Percentiles rank a stretch among this genome's conserved stretches.
phyloP scores from a whole-genome alignment of 805 yeast species.

The Suhomyces sp. region DNA sequence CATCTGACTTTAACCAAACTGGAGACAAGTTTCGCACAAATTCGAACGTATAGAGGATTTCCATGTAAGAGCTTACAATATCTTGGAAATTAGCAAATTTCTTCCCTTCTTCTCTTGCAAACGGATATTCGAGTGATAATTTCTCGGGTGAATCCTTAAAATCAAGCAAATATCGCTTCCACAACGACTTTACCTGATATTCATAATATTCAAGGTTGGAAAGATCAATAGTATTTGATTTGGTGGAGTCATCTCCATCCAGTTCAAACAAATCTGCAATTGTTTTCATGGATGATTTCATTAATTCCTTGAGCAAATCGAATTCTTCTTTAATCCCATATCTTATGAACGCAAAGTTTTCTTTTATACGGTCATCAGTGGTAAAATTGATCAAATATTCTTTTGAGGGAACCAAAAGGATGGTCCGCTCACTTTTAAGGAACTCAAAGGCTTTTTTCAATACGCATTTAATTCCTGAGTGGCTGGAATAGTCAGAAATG shows the following conservation, averaged over 20 bases:
- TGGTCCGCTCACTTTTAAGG: conserved; percentile 10
- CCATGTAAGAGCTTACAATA: conserved; percentile 5
- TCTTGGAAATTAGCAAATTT: conserved; percentile 3
- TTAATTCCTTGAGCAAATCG: neutral
- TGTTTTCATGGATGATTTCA: conserved; percentile 12
- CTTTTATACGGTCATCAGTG: neutral
- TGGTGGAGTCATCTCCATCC: conserved; percentile 18
- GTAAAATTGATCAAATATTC: conserved; percentile 6
- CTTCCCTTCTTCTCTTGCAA: conserved; percentile 2
- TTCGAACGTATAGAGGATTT: conserved; percentile 2
- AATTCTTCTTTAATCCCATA: conserved; percentile 7
- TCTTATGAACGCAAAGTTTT: conserved; percentile 5
- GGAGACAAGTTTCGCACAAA: conserved; percentile 8
- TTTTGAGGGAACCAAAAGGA: conserved; percentile 16
- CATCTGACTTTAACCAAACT: conserved; percentile 5
- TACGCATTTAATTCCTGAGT: conserved; percentile 8
- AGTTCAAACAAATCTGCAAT: conserved; percentile 34
- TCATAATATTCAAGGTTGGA: conserved; percentile 10
- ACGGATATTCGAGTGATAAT: conserved; percentile 8
- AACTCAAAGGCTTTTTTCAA: conserved; percentile 5
- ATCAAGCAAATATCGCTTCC: conserved; percentile 7
- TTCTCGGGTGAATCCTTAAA: neutral
- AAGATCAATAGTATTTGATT: conserved; percentile 1
- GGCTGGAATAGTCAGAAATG: conserved; percentile 10
- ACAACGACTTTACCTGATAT: conserved; percentile 7